These are phyloP conservation scores for Penicillium sp. DNA, from an alignment of 2,329 filamentous ascomycete genomes.

Conservation along the genomic window DNA sequence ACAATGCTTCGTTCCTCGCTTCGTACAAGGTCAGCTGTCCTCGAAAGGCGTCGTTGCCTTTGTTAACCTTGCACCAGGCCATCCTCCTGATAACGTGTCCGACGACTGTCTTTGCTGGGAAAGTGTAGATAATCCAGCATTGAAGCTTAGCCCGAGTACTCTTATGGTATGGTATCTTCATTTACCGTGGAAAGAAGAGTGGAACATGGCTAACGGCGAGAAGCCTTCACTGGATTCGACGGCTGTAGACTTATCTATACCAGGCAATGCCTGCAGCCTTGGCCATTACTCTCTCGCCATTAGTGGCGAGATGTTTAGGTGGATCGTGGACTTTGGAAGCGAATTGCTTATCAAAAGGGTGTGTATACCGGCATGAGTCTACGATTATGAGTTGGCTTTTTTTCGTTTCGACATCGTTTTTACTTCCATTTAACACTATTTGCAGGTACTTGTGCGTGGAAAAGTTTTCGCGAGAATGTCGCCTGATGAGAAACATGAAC, in stretches of 20 bases:
- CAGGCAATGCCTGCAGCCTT: conserved; percentile 72
- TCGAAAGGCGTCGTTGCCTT: too few species aligned
- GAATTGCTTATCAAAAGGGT: conserved; percentile 62
- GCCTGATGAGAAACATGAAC: conserved; percentile 93
- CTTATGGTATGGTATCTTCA: conserved; percentile 50
- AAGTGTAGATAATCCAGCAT: conserved; percentile 75
- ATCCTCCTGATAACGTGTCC: too few species aligned
- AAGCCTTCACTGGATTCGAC: too few species aligned
- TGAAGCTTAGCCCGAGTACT: conserved; percentile 69
- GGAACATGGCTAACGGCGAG: too few species aligned
- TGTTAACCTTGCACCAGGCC: conserved; percentile 8
- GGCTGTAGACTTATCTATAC: conserved; percentile 70
- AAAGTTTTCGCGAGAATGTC: conserved; percentile 98
- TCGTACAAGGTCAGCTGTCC: conserved; percentile 71
- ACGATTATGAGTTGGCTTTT: too few species aligned
- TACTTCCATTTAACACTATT: too few species aligned
- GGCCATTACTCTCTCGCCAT: conserved; percentile 82
- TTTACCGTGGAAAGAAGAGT: too few species aligned
- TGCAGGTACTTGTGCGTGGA: conserved; percentile 74
- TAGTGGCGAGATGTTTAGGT: conserved; percentile 88
- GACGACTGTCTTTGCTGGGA: too few species aligned
- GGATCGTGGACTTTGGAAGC: conserved; percentile 84
- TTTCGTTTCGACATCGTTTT: too few species aligned
- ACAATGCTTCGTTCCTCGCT: conserved; percentile 88
- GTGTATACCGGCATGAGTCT: too few species aligned